phyloP scores from a whole-genome alignment of 1,284 basidiomycete species.

The Cutaneotrichosporon dermatis region DNA sequence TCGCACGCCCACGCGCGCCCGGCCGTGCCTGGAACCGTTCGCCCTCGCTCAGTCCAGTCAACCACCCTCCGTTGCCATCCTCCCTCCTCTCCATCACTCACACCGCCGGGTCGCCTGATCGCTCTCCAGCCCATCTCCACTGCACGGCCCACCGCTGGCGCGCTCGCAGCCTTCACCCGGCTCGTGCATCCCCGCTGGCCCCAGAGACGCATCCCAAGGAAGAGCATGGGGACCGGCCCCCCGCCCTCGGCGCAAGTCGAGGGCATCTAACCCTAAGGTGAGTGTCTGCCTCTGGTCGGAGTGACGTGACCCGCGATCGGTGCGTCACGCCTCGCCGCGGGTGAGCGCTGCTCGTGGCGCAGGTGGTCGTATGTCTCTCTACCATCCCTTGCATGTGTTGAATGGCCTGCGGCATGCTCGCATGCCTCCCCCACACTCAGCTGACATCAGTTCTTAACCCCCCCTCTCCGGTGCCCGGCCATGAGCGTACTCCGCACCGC shows the following conservation, averaged over 20 bases:
- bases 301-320: no score
- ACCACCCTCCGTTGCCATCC: no score
- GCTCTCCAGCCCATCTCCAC: neutral
- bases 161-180: neutral
- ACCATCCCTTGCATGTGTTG: no score
- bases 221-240: constrained; percentile 1
- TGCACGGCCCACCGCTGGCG: neutral
- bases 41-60: no score
- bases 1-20: no score
- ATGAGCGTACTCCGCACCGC: constrained; percentile 19
- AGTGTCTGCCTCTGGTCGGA: neutral
- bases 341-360: no score
- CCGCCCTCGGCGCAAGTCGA: neutral
- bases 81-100: neutral
- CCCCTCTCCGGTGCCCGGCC: constrained; percentile 10
- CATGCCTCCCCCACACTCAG: neutral
- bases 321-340: no score
- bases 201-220: constrained; percentile 10
- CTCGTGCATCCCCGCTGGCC: constrained; percentile 3
- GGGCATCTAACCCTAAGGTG: constrained; percentile 21
- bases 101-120: neutral
- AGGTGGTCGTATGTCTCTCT: no score
- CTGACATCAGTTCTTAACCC: constrained; percentile 16
- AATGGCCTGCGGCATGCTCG: no score
- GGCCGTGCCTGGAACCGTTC: no score